A percentile compares a stretch with the other conserved stretches of the same genome.
Evolutionary conservation across 805 yeast species (phyloP).

Genomic region (Yarrowia sp.): DNA sequence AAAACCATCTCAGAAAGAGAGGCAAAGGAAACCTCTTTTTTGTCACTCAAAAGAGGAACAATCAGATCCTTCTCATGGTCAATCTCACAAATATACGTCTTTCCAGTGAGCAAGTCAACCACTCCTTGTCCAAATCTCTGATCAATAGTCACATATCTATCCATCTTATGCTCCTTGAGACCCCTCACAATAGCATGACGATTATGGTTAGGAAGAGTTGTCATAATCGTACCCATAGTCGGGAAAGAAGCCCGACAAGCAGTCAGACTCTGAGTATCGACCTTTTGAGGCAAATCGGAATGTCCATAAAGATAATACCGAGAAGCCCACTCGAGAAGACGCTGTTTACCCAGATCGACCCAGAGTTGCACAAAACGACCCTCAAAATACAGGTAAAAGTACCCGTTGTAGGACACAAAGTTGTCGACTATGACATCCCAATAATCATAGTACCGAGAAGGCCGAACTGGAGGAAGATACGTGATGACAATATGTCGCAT

Average conservation of each 20-base stretch:
- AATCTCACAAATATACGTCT: neutral
- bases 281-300: neutral
- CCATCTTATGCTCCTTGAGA: slow-evolving; percentile 1
- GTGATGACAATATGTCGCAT: neutral
- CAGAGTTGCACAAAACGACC: slow-evolving; percentile 9
- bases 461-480: neutral
- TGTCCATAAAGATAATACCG: neutral
- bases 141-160: slow-evolving; percentile 2
- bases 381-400: neutral
- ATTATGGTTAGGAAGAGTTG: neutral
- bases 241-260: neutral
- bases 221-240: slow-evolving; percentile 6
- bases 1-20: neutral
- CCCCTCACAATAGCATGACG: neutral
- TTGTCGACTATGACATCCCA: neutral
- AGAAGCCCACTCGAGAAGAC: slow-evolving; percentile 1
- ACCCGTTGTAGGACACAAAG: slow-evolving; percentile 4
- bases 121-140: neutral
- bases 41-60: neutral
- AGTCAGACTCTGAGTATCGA: neutral
- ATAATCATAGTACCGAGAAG: neutral
- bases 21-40: neutral
- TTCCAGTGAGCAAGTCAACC: neutral
- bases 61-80: neutral
- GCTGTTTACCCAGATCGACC: neutral